Evolutionary conservation across 108 stramenopile species (phyloP).

Genomic region (Cyclotella baltica): DNA sequence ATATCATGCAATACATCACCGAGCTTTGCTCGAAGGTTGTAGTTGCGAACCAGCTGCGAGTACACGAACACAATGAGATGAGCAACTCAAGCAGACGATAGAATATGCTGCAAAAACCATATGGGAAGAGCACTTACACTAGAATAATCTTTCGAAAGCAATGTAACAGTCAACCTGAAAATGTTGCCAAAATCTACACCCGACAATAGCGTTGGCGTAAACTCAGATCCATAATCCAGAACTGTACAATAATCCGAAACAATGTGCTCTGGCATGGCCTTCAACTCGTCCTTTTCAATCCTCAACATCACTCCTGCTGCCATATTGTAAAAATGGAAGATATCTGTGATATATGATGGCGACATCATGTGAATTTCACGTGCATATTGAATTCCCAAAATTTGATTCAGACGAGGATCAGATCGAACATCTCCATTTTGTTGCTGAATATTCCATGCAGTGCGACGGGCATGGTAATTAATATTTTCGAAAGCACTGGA

Average conservation of each 20-base stretch:
- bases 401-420: conserved; percentile 73
- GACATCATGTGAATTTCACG: conserved; percentile 75
- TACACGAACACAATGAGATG: not conserved
- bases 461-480: conserved; percentile 61
- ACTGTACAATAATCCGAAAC: conserved; percentile 81
- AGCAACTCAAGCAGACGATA: too few relatives aligned
- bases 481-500: conserved; percentile 62
- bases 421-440: conserved; percentile 65
- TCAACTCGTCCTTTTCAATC: conserved; percentile 61
- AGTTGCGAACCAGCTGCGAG: conserved; percentile 80
- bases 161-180: conserved; percentile 76
- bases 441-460: conserved; percentile 57
- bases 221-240: conserved; percentile 65
- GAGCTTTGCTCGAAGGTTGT: conserved; percentile 94
- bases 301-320: conserved; percentile 66
- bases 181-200: conserved; percentile 71
- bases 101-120: conserved; percentile 3
- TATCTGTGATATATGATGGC: conserved; percentile 71
- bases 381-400: conserved; percentile 63
- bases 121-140: conserved; percentile 43
- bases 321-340: conserved; percentile 72
- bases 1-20: conserved; percentile 91
- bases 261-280: conserved; percentile 84
- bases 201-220: conserved; percentile 63
- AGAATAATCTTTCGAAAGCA: conserved; percentile 75